phyloP scores from a whole-genome alignment of 257 asterid species.

The Nemophila menziesii region DNA sequence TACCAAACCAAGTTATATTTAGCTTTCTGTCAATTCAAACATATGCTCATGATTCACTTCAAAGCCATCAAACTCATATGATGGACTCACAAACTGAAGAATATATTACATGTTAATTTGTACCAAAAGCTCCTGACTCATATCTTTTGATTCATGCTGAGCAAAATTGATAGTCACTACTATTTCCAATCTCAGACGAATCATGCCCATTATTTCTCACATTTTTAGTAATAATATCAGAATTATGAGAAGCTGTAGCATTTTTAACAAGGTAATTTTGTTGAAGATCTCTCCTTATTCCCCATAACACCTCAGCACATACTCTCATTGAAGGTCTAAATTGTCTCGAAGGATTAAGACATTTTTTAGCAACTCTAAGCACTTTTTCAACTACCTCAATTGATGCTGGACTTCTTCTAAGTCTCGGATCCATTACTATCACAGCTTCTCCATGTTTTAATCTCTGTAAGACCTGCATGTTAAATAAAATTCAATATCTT shows the following conservation, averaged over 20 bases:
- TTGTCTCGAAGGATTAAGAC: slow-evolving; percentile 46
- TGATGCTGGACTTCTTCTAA: slow-evolving; percentile 33
- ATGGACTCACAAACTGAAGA: not conserved
- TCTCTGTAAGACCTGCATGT: slow-evolving; percentile 40
- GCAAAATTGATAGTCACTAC: slow-evolving; percentile 24
- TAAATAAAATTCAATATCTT: not conserved
- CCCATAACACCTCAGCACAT: slow-evolving; percentile 59
- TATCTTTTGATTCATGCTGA: slow-evolving; percentile 18
- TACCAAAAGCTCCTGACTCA: not conserved
- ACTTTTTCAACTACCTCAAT: slow-evolving; percentile 36
- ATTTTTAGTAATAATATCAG: slow-evolving; percentile 17
- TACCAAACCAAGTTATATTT: too few relatives aligned
- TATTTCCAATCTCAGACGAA: slow-evolving; percentile 16
- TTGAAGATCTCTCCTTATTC: slow-evolving; percentile 33
- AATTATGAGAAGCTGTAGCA: slow-evolving; percentile 20
- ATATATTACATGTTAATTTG: not conserved
- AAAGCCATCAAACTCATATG: too few relatives aligned
- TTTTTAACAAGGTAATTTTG: slow-evolving; percentile 9
- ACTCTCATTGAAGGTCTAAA: slow-evolving; percentile 56
- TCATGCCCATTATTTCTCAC: slow-evolving; percentile 10
- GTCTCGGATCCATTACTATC: slow-evolving; percentile 53
- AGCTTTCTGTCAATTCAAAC: too few relatives aligned
- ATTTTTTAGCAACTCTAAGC: slow-evolving; percentile 46
- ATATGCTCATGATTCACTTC: too few relatives aligned
- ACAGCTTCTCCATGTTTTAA: slow-evolving; percentile 34